Percentiles rank a stretch among this genome's conserved stretches.
Evolutionary conservation across 1,139 yeast genomes (phyloP).

Genomic region (Candida freyschussii): DNA sequence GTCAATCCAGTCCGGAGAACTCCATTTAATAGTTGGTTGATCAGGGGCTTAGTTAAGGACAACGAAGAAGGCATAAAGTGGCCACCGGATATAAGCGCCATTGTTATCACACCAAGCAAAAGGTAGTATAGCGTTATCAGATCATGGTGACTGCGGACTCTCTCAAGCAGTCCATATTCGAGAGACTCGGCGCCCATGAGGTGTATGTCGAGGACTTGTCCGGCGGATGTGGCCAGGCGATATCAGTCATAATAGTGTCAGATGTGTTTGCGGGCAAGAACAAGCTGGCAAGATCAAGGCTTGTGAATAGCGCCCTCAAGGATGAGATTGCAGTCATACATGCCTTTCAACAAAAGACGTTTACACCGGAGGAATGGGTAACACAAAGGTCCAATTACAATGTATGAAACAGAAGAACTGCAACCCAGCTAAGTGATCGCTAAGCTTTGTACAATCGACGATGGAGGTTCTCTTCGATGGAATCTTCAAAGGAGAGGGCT

Average conservation of each 20-base stretch:
- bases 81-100: not conserved
- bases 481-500: too few relatives aligned
- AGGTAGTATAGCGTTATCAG: too few relatives aligned
- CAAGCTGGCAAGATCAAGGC: constrained; percentile 77
- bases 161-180: constrained; percentile 5
- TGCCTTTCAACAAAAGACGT: constrained; percentile 91
- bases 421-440: too few relatives aligned
- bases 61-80: too few relatives aligned
- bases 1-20: too few relatives aligned
- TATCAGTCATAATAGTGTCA: constrained; percentile 84
- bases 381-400: constrained; percentile 22
- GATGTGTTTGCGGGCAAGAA: constrained; percentile 72
- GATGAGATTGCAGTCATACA: constrained; percentile 84
- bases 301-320: constrained; percentile 74
- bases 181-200: constrained; percentile 21
- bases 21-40: too few relatives aligned
- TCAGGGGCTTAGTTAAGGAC: too few relatives aligned
- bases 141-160: constrained; percentile 13
- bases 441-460: too few relatives aligned
- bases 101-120: not conserved
- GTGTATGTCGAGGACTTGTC: constrained; percentile 62
- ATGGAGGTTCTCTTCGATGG: too few relatives aligned
- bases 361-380: constrained; percentile 68
- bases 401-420: constrained; percentile 13
- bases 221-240: constrained; percentile 83